Evolutionary conservation across 202 grass and related monocot species (phyloP).

Genomic region (Saccharum hybrid): DNA sequence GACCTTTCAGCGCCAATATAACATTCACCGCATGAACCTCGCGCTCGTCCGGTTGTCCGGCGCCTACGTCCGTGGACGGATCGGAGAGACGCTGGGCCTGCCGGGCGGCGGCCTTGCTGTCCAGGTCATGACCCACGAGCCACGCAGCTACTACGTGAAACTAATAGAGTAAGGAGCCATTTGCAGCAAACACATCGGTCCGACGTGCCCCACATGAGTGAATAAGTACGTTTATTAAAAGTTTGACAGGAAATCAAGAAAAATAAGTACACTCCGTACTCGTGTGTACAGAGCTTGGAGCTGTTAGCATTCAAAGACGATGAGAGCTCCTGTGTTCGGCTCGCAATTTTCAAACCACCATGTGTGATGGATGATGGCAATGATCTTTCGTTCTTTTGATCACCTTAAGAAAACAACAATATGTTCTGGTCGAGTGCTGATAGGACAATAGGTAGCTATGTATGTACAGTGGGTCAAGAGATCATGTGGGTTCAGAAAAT

Average conservation of each 20-base stretch:
- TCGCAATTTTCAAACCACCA: background rate
- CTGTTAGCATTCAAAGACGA: background rate
- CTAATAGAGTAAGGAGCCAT: background rate
- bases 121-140: background rate
- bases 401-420: too few species aligned
- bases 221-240: background rate
- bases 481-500: background rate
- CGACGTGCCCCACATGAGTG: conserved; percentile 5
- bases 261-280: background rate
- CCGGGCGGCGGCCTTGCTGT: background rate
- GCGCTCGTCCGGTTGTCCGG: background rate
- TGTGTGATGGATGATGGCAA: background rate
- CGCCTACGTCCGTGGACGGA: background rate
- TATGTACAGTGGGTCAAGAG: background rate
- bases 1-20: too few species aligned
- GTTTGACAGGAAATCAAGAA: background rate
- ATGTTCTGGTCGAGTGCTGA: too few species aligned
- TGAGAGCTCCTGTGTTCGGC: too few species aligned
- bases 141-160: background rate
- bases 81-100: background rate
- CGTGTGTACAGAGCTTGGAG: background rate
- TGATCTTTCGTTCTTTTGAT: background rate
- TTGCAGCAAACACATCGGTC: background rate
- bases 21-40: background rate
- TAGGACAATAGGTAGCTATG: too few species aligned